A percentile compares a stretch with the other conserved stretches of the same genome.
phyloP scores from a whole-genome alignment of 306 rosid species.

The Leucaena leucocephala region DNA sequence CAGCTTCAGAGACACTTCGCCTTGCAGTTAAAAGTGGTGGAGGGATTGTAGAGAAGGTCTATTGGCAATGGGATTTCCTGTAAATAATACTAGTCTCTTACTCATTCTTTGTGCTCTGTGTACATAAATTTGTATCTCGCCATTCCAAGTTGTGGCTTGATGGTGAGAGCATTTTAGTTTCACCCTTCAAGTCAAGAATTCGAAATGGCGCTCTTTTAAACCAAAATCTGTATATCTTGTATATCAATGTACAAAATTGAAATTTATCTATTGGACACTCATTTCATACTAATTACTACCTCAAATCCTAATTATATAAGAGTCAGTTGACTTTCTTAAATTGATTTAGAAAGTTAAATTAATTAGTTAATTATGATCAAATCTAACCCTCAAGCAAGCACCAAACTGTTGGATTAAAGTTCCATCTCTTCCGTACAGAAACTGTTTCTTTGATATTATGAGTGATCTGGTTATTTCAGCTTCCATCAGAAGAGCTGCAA shows the following conservation, averaged over 20 bases:
- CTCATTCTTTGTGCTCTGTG: constrained; percentile 75
- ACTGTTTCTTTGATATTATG: constrained; percentile 22
- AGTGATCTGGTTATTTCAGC: constrained; percentile 35
- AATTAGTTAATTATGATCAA: no score
- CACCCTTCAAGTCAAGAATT: neutral
- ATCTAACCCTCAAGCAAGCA: neutral
- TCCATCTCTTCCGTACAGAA: constrained; percentile 24
- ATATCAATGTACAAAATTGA: constrained; percentile 41
- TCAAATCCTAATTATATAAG: no score
- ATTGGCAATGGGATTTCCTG: constrained; percentile 96
- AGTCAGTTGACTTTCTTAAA: no score
- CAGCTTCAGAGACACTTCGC: constrained; percentile 93
- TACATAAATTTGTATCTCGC: constrained; percentile 55
- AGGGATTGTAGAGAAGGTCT: constrained; percentile 94
- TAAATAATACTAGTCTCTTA: constrained; percentile 51
- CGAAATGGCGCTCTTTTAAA: neutral
- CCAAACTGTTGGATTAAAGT: constrained; percentile 16
- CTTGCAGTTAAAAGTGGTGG: constrained; percentile 98
- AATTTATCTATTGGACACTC: neutral
- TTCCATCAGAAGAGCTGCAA: constrained; percentile 62
- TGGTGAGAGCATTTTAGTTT: constrained; percentile 3
- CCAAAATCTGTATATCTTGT: constrained; percentile 42
- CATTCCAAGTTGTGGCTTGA: neutral
- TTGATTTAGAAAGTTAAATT: no score
- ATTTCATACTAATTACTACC: neutral